phyloP scores from a whole-genome alignment of 345 rosid species.

The Gossypium bickii region DNA sequence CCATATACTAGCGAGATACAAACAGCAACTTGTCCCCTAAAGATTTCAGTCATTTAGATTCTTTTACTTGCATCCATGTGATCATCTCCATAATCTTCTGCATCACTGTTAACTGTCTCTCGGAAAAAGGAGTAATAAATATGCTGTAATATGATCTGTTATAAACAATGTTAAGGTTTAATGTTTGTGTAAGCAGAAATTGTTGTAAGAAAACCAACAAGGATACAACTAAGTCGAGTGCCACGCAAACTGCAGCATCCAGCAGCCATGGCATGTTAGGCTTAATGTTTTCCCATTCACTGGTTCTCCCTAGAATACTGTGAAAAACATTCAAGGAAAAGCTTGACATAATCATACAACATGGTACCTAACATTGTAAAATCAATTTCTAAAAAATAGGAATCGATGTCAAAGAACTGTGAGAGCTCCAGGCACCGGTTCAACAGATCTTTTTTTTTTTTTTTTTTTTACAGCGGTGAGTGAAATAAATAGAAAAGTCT shows the following conservation, averaged over 20 bases:
- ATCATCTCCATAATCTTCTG: conserved; percentile 37
- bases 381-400: background rate
- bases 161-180: conserved; percentile 27
- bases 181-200: background rate
- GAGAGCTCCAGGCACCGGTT: background rate
- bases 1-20: no score
- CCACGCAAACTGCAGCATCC: conserved; percentile 85
- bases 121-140: conserved; percentile 58
- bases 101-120: conserved; percentile 2
- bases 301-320: conserved; percentile 79
- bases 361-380: background rate
- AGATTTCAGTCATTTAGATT: background rate
- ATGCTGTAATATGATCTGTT: conserved; percentile 83
- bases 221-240: conserved; percentile 91
- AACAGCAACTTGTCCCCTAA: background rate
- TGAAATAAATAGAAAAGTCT: background rate
- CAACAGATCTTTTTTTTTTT: background rate
- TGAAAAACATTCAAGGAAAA: background rate
- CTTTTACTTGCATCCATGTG: conserved; percentile 45
- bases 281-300: conserved; percentile 73
- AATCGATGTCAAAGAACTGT: background rate
- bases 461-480: background rate
- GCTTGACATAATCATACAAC: background rate
- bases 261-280: conserved; percentile 88
- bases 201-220: conserved; percentile 15